A percentile compares a stretch with the other conserved stretches of the same genome.
These are phyloP conservation scores for Apiospora aurea DNA, from an alignment of 2,329 filamentous ascomycete species.

Conservation along the genomic window DNA sequence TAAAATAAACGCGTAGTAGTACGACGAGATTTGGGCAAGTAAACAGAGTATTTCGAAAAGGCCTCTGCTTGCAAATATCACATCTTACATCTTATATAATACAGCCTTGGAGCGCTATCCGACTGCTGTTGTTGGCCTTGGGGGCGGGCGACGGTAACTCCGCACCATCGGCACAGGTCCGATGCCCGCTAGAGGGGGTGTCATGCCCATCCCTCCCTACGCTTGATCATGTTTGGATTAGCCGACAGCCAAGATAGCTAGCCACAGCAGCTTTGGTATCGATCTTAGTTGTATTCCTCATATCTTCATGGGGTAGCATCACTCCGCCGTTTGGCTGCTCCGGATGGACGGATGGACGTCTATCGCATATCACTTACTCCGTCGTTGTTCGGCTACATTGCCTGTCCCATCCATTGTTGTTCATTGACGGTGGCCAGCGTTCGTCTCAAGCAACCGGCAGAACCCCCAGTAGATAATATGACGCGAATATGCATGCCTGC, in stretches of 20 bases:
- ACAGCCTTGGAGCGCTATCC: background rate
- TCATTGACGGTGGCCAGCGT: background rate
- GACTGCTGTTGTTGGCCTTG: background rate
- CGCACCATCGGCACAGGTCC: slow-evolving; percentile 6
- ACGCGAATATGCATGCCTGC: background rate
- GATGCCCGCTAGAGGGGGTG: background rate
- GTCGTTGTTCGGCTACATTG: background rate
- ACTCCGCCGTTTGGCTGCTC: background rate
- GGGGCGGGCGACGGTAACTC: background rate
- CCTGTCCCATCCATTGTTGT: background rate
- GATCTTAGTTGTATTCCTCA: background rate
- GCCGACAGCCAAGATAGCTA: slow-evolving; percentile 12
- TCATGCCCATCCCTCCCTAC: background rate
- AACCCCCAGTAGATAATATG: background rate
- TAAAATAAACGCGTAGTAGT: background rate
- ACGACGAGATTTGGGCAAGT: background rate
- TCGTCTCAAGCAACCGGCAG: background rate
- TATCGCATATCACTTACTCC: background rate
- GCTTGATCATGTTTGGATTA: background rate
- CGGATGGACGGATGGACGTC: background rate
- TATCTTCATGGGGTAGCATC: background rate
- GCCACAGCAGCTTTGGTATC: background rate
- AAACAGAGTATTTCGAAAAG: background rate
- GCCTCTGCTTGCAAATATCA: background rate
- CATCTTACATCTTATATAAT: background rate